Evolutionary conservation across 345 rosid species (phyloP), one percentile per base, ranked within the genome.

Genomic region (Ceriops tagal): DNA sequence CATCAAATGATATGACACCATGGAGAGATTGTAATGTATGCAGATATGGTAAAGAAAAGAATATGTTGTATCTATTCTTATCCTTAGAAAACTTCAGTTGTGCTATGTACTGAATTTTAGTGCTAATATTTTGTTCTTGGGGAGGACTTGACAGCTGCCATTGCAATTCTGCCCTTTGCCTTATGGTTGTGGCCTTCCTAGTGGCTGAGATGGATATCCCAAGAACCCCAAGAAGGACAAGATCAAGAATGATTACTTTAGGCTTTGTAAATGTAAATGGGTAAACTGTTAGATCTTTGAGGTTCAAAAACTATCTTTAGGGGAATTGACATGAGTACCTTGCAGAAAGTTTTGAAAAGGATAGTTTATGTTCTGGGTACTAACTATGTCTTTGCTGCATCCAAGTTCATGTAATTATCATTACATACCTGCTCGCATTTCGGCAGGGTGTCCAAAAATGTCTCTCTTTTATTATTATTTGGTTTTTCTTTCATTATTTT

Each of bases 41-140:
- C 39, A 61, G 59, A 49, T 56, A 51, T 16, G n/a, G 24, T 58
- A 43, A 58, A 68, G 63, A 8, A 53, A 58, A 39, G 28, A 67
- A 49, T 31, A 28, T 46, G 1, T 18, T 20, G 47, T 27, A 43
- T 32, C 28, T 46, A 8, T 58, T 55, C 11, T 28, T 58, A 30
- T 32, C 39, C 10, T 43, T 5, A 49, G 19, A 13, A 43, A 43
- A 13, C 1, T 43, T 43, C 49, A 43, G 15, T 43, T 5, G 1
- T 34, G 37, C 37, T 8, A 13, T 43, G 5, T 13, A 0, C 18
- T 43, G 49, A 43, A 43, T 43, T 43, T 43, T 43, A 43, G 49
- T 13, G 19, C 16, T 39, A 39, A 39, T 39, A 11, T 39, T 39
- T 39, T 39, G 16, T 27, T n/a, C 26, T 55, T 26, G 24, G 30